Evolutionary conservation across 108 stramenopile species (phyloP), one percentile per base, ranked within the genome.

Genomic region (Nannochloropsis gaditana): DNA sequence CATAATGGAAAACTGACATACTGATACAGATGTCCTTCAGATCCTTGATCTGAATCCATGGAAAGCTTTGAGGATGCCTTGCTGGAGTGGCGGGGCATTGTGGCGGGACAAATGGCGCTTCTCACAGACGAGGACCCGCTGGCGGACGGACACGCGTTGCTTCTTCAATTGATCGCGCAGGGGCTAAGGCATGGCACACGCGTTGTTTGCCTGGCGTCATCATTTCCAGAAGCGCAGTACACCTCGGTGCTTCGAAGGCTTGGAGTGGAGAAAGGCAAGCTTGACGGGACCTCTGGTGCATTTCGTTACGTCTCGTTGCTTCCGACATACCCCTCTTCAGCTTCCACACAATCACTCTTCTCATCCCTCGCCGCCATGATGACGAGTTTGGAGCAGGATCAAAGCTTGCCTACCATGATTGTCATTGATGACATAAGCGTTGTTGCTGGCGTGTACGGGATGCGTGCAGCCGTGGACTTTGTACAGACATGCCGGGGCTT

Each of bases 61-160:
- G 59, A 73, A n/a, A 73, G 59, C 59, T 73, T 73, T n/a, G 59
- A 73, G 59, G 59, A 73, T 15, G 59, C 59, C 59, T 8, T 73
- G 59, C 19, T 73, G 19, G 59, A n/a, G 1, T 73, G 59, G 59
- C 59, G 59, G 59, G 59, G 59, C 59, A 15, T 73, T 5, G 3
- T 73, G 59, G 19, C 59, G 59, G 59, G 59, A 15, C 19, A 73
- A n/a, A 73, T n/a, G 59, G n/a, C 59, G 15, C n/a, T 73, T 15
- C 59, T 73, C 3, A 73, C 59, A n/a, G 59, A 73, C 59, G 59
- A 73, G 8, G 59, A 73, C n/a, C 59, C 59, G 15, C 59, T 73
- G 59, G 59, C 59, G 59, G 59, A 73, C 59, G 59, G 59, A n/a
- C 59, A 73, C n/a, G 59, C 59, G 19, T 73, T 73, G 59, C 59